Conservation (phyloP, 495 filamentous ascomycete species). For the Hypoxylon perforatum region DNA sequence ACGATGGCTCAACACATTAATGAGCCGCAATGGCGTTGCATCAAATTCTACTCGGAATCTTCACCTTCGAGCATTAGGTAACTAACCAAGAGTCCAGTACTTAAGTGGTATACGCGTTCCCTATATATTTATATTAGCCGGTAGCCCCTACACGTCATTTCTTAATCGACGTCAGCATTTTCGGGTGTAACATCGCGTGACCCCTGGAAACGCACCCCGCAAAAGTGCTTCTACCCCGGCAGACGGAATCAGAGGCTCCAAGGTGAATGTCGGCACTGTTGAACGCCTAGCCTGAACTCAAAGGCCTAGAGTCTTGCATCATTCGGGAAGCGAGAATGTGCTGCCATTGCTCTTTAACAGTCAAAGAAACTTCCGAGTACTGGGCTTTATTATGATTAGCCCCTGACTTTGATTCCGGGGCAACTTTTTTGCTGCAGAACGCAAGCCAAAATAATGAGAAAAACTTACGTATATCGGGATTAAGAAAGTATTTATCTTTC, state of each 20-base stretch:
- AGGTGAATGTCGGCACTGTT: background rate
- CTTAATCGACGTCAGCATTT: background rate
- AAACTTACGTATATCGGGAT: too few species aligned
- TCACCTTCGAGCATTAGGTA: background rate
- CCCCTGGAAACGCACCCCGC: conserved; percentile 1
- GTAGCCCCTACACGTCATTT: conserved; percentile 10
- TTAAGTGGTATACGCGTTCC: conserved; percentile 27
- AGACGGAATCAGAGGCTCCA: conserved; percentile 17
- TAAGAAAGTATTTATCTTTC: too few species aligned
- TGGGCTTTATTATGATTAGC: too few species aligned
- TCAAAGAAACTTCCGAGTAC: too few species aligned
- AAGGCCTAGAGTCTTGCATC: background rate
- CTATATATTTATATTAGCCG: conserved; percentile 30
- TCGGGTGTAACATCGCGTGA: background rate
- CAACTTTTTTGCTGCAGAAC: too few species aligned
- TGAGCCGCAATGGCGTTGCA: conserved; percentile 26
- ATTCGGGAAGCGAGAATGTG: too few species aligned
- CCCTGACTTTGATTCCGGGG: too few species aligned
- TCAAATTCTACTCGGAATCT: background rate
- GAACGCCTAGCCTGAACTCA: background rate
- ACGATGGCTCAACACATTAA: background rate
- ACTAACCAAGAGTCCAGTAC: background rate
- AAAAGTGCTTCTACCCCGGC: background rate
- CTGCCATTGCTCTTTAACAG: too few species aligned
- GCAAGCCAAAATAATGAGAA: too few species aligned